Percentiles rank a stretch among this genome's conserved stretches.
Evolutionary conservation across 2,329 filamentous ascomycete genomes (phyloP).

Genomic region (Exophiala sp.): DNA sequence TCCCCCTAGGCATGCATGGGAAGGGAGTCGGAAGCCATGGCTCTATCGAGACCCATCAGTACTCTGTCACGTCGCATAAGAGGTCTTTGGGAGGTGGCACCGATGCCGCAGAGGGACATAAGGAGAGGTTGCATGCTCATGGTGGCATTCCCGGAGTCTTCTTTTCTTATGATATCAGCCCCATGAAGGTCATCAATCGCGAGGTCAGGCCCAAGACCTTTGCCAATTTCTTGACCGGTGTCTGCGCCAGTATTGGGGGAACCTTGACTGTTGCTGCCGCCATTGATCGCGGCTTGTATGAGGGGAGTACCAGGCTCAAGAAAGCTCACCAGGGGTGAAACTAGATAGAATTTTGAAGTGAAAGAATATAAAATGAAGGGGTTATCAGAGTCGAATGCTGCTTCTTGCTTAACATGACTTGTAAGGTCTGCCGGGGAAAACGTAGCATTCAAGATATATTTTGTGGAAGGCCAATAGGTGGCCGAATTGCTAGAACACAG

Average conservation of each 20-base stretch:
- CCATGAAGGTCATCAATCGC: constrained; percentile 98
- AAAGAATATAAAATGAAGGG: too few relatives aligned
- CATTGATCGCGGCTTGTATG: constrained; percentile 83
- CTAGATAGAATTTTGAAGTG: too few relatives aligned
- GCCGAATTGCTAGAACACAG: too few relatives aligned
- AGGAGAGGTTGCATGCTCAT: constrained; percentile 80
- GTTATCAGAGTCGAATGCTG: too few relatives aligned
- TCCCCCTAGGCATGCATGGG: constrained; percentile 64
- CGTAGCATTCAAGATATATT: too few relatives aligned
- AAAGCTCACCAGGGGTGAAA: constrained; percentile 64
- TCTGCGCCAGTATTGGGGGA: constrained; percentile 90
- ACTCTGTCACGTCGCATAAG: constrained; percentile 95
- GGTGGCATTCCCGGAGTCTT: constrained; percentile 96
- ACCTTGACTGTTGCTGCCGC: constrained; percentile 94
- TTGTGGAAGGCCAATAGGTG: too few relatives aligned
- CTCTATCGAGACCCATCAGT: constrained; percentile 95
- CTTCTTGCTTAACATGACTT: too few relatives aligned
- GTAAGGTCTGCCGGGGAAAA: too few relatives aligned
- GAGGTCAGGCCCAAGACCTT: constrained; percentile 87
- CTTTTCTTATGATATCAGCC: constrained; percentile 98
- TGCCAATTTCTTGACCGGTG: constrained; percentile 82
- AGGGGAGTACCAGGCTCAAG: constrained; percentile 76
- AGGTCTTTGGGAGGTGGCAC: constrained; percentile 76
- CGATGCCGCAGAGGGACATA: constrained; percentile 80
- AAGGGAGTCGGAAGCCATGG: constrained; percentile 61